Conservation (phyloP, 176 grass and related monocot genomes). For the Puccinellia tenuiflora region DNA sequence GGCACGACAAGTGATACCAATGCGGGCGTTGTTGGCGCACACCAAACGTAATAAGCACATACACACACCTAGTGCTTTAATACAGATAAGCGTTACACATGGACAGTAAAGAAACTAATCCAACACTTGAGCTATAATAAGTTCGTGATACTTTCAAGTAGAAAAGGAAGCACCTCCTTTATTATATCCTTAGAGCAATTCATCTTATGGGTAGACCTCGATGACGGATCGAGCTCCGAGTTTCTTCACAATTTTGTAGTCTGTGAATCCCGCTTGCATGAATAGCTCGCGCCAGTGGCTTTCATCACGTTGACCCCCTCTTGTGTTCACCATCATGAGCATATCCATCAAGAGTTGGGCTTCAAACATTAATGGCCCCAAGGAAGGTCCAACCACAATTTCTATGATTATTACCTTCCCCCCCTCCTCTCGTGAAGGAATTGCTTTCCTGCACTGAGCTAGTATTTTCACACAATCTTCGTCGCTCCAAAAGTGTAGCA, state of each 20-base stretch:
- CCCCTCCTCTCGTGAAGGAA: background rate
- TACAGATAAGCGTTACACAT: background rate
- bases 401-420: background rate
- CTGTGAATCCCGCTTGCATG: background rate
- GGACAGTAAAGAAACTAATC: background rate
- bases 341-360: slow-evolving; percentile 1
- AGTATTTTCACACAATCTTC: background rate
- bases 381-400: background rate
- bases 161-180: background rate
- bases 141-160: background rate
- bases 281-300: background rate
- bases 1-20: background rate
- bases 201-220: background rate
- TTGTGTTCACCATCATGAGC: background rate
- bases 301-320: background rate
- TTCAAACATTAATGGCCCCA: background rate
- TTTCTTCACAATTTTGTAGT: slow-evolving; percentile 11
- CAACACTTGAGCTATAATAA: background rate
- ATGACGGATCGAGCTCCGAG: background rate
- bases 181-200: background rate
- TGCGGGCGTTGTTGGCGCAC: no score
- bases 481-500: slow-evolving; percentile 7
- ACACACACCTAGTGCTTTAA: background rate
- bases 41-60: background rate
- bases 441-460: background rate